Evolutionary conservation across 2,329 filamentous ascomycete species (phyloP).

Genomic region (Pseudogymnoascus verrucosus): DNA sequence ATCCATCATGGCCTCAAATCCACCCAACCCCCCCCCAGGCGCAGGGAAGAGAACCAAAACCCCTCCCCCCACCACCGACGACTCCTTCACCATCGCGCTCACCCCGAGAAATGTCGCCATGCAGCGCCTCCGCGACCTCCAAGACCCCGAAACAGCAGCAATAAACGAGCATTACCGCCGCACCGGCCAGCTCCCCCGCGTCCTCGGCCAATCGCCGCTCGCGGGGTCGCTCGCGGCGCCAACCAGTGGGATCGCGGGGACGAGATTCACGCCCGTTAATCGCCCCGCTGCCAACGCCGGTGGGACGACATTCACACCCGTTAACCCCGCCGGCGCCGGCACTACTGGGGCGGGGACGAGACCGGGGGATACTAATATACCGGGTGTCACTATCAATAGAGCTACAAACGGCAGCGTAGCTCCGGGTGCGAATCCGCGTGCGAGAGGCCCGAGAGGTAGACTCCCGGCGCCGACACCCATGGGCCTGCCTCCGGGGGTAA

Average conservation of each 20-base stretch:
- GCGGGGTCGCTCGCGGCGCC: not conserved
- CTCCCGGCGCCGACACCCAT: not conserved
- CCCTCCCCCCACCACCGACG: not conserved
- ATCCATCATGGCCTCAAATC: not conserved
- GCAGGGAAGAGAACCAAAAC: not conserved
- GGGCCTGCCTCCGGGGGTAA: not conserved
- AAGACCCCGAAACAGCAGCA: not conserved
- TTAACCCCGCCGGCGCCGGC: not conserved
- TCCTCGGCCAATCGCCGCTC: not conserved
- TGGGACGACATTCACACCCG: not conserved
- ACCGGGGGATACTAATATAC: not conserved
- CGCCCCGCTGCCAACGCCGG: not conserved
- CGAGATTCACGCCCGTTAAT: not conserved
- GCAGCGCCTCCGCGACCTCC: not conserved
- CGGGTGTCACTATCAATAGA: not conserved
- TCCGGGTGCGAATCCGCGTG: not conserved
- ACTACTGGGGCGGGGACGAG: not conserved
- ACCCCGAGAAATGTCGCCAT: not conserved
- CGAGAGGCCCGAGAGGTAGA: not conserved
- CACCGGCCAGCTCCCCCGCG: not conserved
- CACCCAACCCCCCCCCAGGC: not conserved
- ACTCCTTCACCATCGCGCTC: not conserved
- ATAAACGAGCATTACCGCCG: not conserved
- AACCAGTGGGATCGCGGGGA: not conserved
- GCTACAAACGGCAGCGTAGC: not conserved